Base-by-base conservation (phyloP, 148 eudicot genomes). In the Rhododendron ovatum region DNA sequence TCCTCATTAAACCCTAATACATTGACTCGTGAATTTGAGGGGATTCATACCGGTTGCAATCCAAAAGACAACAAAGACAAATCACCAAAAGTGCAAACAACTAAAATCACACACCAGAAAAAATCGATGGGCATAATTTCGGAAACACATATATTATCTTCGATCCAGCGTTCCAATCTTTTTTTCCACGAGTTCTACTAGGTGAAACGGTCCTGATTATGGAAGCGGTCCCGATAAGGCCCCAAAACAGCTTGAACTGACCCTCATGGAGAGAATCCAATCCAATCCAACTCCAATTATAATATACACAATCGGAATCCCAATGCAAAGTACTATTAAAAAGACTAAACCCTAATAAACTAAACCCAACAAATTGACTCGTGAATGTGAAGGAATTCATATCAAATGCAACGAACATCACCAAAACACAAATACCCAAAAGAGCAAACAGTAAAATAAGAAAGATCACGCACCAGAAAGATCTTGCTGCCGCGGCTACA, bases 401-500 rank as follows among this genome's bases (percentile, higher is more conserved):
- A 73, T 13, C 39, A 73, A 30, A 10, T 30, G 41, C 7, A 78
- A 7, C 24, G 30, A 78, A 78, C 48, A 43, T 24, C 57, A 14
- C 65, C 26, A 55, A 55, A 39, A 78, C 28, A 18, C 51, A 41
- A 28, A 39, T 30, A 45, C 65, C 65, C n/a, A 20, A 59, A 59
- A 22, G 65, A 20, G 51, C 10, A 80, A 80, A 7, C 65, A 51
- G 22, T 55, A 48, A 11, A 4, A 24, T 28, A 13, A 17, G 48
- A 26, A 80, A 26, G 41, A 80, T 28, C 0, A 9, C 84, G 69
- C 48, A 82, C 84, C 71, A 82, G 50, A 41, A 82, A 82, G 28
- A 82, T 37, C 17, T 59, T 82, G 84, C 84, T 82, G 73, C 84
- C 84, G 0, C 48, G 71, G 71, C 71, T 33, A 13, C 71, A 55